Base-by-base conservation (phyloP, 768 basidiomycete genomes). In the Rhizopogon roseolus region DNA sequence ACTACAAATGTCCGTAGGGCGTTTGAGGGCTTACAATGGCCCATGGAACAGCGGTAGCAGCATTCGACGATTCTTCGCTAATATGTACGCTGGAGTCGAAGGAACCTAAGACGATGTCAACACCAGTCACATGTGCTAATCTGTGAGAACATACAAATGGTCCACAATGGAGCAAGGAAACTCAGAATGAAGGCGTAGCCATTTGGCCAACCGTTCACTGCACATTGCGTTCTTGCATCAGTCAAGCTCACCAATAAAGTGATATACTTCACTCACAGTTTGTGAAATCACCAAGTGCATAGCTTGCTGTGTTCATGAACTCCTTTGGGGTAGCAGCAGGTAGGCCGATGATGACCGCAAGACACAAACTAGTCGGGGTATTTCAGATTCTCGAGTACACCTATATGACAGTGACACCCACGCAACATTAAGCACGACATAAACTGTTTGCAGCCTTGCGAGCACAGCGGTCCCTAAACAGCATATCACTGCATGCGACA, bases 371-470 rank as follows among this genome's bases (percentile, higher is more conserved):
- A 38, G 3, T 4, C 28, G n/a, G 8, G 5, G 13, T 29, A 6
- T 6, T n/a, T 38, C 27, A 34, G 37, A 14, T 14, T 38, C 4
- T 37, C 13, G 36, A 4, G 36, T 37, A 14, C 13, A 32, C 5
- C 36, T 1, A n/a, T n/a, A 38, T 38, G 37, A 38, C 22, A 22
- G 22, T 22, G 22, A 49, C 6, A 71, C 85, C 54, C 65, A 85
- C 84, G 81, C 49, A 27, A 90, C 66, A 62, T 91, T 91, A 40
- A 91, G 72, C n/a, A 80, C 58, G 19, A 90, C 80, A 59, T 86
- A 91, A 8, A 86, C 67, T n/a, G 76, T 82, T 64, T 92, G 89
- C 11, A 90, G 61, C 27, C 87, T 74, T 1, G 89, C 88, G n/a
- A 92, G 73, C 29, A 84, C 49, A 11, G 73, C 64, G 1, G 88